A percentile compares a stretch with the other conserved stretches of the same genome.
Conservation (phyloP, 768 basidiomycete species). For the Naganishia kalamii region DNA sequence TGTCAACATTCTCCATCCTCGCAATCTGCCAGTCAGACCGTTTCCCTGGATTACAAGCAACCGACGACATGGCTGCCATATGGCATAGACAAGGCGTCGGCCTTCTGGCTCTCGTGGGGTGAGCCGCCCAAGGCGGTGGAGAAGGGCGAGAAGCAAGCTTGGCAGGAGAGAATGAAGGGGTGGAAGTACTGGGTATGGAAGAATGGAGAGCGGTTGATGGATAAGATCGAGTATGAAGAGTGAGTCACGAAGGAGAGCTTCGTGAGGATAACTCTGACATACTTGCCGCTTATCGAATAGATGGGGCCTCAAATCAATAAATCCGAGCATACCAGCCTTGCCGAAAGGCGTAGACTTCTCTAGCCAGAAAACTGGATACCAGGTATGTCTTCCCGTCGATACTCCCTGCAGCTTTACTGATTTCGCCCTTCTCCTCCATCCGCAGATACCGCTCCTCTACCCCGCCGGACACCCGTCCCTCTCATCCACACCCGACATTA, state of each 20-base stretch:
- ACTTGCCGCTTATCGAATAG: background rate
- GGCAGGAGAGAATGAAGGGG: constrained; percentile 23
- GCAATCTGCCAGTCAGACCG: background rate
- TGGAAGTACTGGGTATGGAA: constrained; percentile 38
- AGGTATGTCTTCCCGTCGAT: background rate
- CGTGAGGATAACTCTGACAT: background rate
- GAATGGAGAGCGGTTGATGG: constrained; percentile 47
- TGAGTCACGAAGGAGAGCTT: constrained; percentile 30
- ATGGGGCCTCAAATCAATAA: constrained; percentile 20
- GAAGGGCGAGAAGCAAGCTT: constrained; percentile 25
- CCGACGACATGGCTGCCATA: constrained; percentile 17
- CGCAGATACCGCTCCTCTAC: constrained; percentile 37
- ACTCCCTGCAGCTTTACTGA: background rate
- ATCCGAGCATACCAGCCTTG: background rate
- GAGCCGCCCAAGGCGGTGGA: constrained; percentile 23
- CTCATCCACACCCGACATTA: background rate
- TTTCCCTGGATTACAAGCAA: constrained; percentile 7
- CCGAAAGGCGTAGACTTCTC: background rate
- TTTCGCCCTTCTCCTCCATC: background rate
- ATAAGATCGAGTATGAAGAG: constrained; percentile 47
- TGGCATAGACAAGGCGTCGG: constrained; percentile 33
- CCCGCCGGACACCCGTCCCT: constrained; percentile 33
- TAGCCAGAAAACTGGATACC: background rate
- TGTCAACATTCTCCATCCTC: constrained; percentile 16
- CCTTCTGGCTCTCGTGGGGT: constrained; percentile 39